Evolutionary conservation across 1,139 yeast species (phyloP), one percentile per base, ranked within the genome.

Genomic region (Yamadazyma dushanensis): DNA sequence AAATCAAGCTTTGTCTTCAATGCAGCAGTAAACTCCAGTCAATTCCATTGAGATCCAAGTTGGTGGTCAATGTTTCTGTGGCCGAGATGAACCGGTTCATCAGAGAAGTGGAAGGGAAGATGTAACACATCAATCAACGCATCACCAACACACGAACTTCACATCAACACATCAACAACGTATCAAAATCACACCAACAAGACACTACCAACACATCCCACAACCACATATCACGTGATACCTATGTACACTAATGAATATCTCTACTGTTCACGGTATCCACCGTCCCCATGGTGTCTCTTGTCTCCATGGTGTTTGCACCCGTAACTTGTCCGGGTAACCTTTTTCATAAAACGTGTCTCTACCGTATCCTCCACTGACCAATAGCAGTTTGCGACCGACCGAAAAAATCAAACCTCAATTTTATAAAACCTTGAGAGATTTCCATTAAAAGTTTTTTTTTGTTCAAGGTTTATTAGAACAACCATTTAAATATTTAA

Each of bases 1-100:
- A 29, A 23, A 45, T 45, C 26, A 38, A 39, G 6, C 37, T 54
- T 14, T 57, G 63, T 36, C 35, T 56, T 16, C 43, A 45, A n/a
- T 57, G 63, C 45, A 49, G 48, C 22, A 31, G 21, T 7, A 37
- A 32, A 16, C 21, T 37, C 2, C 26, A 31, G n/a, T n/a, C 33
- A 2, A 38, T 42, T 2, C 46, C 44, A 14, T 14, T 16, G 19
- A 26, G 27, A 25, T 34, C 39, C 13, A 16, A 18, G 21, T 14
- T 41, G 8, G 33, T 46, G 9, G 36, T 43, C 9, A 43, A 39
- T 27, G 39, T 43, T 2, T 26, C 35, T 11, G 31, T 39, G 2
- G 31, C 33, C 11, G 43, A 43, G 20, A 44, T 44, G 48, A 31
- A 36, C 3, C 21, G 27, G 26, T 42, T 45, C 16, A 35, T 38